Percentiles rank a stretch among this genome's conserved stretches.
phyloP scores from a whole-genome alignment of 257 asterid species.

The Ilex asprella region DNA sequence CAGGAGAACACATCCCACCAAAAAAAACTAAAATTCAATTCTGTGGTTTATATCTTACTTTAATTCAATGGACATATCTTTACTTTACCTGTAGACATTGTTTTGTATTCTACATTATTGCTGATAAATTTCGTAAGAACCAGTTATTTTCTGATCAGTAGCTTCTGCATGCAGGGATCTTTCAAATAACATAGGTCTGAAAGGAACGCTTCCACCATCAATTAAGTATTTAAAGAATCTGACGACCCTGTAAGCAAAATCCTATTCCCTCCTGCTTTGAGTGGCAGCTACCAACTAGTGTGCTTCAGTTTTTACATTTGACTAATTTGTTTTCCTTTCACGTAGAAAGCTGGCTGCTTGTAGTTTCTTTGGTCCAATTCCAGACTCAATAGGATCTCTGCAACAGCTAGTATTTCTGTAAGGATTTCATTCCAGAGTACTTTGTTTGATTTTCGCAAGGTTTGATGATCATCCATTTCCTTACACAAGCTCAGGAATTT shows the following conservation, averaged over 20 bases:
- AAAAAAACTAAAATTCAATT: too few relatives aligned
- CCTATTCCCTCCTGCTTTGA: neutral
- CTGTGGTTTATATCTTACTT: too few relatives aligned
- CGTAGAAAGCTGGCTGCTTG: slow-evolving; percentile 49
- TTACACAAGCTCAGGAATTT: neutral
- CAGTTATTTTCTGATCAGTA: too few relatives aligned
- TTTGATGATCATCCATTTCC: neutral
- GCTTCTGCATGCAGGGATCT: too few relatives aligned
- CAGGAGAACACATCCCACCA: too few relatives aligned
- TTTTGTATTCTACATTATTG: too few relatives aligned
- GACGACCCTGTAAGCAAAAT: slow-evolving; percentile 49
- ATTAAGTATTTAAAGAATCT: neutral
- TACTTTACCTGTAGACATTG: too few relatives aligned
- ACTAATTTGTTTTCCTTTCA: slow-evolving; percentile 8
- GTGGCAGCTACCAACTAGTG: neutral
- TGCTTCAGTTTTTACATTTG: slow-evolving; percentile 4
- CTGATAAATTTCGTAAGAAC: too few relatives aligned
- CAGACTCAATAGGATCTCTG: slow-evolving; percentile 55
- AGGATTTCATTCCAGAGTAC: slow-evolving; percentile 14
- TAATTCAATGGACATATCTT: neutral
- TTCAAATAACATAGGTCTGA: too few relatives aligned
- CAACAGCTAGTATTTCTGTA: slow-evolving; percentile 66
- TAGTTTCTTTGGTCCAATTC: too few relatives aligned
- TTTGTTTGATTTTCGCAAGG: too few relatives aligned
- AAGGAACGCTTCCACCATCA: too few relatives aligned